Base-by-base conservation (phyloP, 2,329 filamentous ascomycete species). In the Cercospora sesami region DNA sequence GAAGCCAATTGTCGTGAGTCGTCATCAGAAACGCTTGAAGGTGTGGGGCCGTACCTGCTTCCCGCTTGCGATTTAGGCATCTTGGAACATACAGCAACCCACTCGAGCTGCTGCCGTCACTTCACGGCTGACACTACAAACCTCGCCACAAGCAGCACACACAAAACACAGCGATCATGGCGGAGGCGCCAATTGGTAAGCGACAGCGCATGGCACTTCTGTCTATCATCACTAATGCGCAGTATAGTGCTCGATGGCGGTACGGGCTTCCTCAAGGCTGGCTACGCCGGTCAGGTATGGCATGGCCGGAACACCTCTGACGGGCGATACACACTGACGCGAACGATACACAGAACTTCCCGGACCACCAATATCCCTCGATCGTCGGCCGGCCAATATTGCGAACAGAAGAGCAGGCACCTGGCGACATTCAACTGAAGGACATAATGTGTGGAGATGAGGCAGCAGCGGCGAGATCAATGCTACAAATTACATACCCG, bases 391-490 rank as follows among this genome's bases (percentile, higher is more conserved):
- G 95, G 75, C 95, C 95, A 62, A 99, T 99, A 82, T 88, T 99
- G 78, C 93, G 95, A 83, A 94, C 94, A 71, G 95, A 99, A 85
- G 95, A 99, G 83, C 84, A 90, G 87, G 81, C 91, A 88, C 28
- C 72, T 28, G 83, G 86, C 70, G 87, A 90, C 76, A 86, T 90
- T 72, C 84, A 90, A 74, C 88, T 94, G 82, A 98, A 97, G 87
- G 95, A 99, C 84, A 97, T 99, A 80, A 99, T 99, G 95, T 98
- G 94, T 83, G 95, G 95, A 80, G 95, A 99, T 83, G 94, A 99
- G 83, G 95, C 95, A 60, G 94, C 95, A 16, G 93, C 93, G 64
- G 94, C 95, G 73, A 90, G 95, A 77, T 97, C 92, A 71, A 97
- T 97, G 93, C 89, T 99, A 69, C 95, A 99, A 82, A 96, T 99